Evolutionary conservation across 2,329 filamentous ascomycete species (phyloP), one percentile per base, ranked within the genome.

Genomic region (Verticillium dahliae): DNA sequence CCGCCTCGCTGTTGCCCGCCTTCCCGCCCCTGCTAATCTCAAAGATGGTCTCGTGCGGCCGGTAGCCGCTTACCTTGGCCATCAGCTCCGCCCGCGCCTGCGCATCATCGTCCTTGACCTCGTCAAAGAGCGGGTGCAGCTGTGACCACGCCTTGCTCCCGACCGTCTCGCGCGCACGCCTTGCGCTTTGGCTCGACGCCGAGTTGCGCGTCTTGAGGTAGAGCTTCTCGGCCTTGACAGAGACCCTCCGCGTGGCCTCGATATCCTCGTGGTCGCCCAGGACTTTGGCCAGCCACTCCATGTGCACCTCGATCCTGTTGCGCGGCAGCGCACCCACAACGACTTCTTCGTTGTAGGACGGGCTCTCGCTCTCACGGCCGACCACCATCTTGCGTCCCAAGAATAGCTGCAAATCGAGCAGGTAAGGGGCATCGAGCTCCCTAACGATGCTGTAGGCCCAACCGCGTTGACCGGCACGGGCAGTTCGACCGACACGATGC

Each of bases 371-470:
- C 18, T 86, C 83, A 66, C 89, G 86, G 0, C 93, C 94, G 37
- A 96, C 74, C 1, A 96, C 80, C 18, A 99, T 78, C 70, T 85
- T 90, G 70, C 90, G 89, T n/a, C 92, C 91, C 1, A 99, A 83
- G 76, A 99, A 99, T 0, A 99, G 83, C 73, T 99, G 96, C 60
- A 99, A 80, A 74, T 99, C 95, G 5, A 99, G 80, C 4, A 99
- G 81, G 72, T 99, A 99, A 0, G 95, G 93, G 6, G 91, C 87
- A 75, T 99, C 95, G 1, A 90, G 85, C 67, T 96, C 91, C 62
- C 91, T 85, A 33, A 98, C 88, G 27, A 99, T 81, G 78, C 91
- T 97, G 77, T 97, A 99, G 76, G 90, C 90, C 95, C 95, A 98
- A 65, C 95, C 95, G 66, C 89, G 87, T 69, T 92, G 89, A 14